Evolutionary conservation across 2,329 filamentous ascomycete genomes (phyloP), one percentile per base, ranked within the genome.

Genomic region (Alternaria panax): DNA sequence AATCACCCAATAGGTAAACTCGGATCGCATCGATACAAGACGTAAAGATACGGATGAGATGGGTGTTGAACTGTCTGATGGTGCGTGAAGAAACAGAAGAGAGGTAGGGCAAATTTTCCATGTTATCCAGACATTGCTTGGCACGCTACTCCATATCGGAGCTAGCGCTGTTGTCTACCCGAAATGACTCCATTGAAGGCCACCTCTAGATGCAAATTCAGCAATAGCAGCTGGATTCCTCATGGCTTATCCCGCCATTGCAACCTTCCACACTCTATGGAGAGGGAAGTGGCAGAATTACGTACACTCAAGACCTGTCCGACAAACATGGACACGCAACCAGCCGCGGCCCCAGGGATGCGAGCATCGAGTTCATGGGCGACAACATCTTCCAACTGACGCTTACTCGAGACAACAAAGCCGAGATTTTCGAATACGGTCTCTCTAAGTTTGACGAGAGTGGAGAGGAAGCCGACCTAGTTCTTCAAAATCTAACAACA

Each of bases 61-160:
- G 67, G 69, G 73, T 61, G 72, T 75, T 75, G 73, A 77, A 77
- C 75, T 77, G 75, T 77, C 75, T 77, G 71, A 74, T 77, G 73
- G 72, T 77, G 75, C 75, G 75, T 75, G 65, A 57, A 62, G 65
- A 65, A 60, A 34, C 61, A 52, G 42, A 63, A 64, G 11, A 22
- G 40, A 47, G 28, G 42, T 45, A 51, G n/a, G 43, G 54, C 57
- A 48, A 36, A 53, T 60, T 59, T 62, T 66, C 67, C 65, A 63
- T 68, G 71, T 75, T 69, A 67, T 67, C 18, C 25, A 20, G 47
- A 5, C 2, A 7, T 4, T 11, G 51, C 58, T 64, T 60, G 61
- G 64, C 64, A 14, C 43, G 42, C 62, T 56, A 66, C n/a, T 7
- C 43, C 20, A 4, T 4, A 36, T 2, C 11, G 1, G 42, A 5